Conservation (phyloP, 805 yeast genomes). For the Clavispora fructus region DNA sequence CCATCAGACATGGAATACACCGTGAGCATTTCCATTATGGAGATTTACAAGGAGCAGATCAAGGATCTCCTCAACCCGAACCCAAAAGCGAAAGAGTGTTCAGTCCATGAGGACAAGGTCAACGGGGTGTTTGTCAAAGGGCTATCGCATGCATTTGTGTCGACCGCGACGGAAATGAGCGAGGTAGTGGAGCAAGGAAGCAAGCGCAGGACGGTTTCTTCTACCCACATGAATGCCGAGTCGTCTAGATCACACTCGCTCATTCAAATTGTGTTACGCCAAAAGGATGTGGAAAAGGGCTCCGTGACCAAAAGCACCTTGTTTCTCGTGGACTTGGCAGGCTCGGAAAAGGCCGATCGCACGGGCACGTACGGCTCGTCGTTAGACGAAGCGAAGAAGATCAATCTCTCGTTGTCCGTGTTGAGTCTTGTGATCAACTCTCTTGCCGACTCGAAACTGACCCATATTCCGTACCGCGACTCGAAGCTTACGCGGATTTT, state of each 20-base stretch:
- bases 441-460: conserved; percentile 61
- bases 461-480: conserved; percentile 71
- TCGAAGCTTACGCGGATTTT: conserved; percentile 73
- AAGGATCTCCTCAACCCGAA: conserved; percentile 55
- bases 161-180: conserved; percentile 53
- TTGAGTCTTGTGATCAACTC: conserved; percentile 79
- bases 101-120: conserved; percentile 57
- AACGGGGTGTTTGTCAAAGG: conserved; percentile 70
- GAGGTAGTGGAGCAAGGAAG: conserved; percentile 56
- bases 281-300: conserved; percentile 51
- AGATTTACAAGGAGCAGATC: conserved; percentile 74
- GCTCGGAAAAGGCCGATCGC: conserved; percentile 74
- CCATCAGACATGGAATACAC: conserved; percentile 54
- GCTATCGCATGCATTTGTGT: conserved; percentile 57
- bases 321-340: conserved; percentile 80
- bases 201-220: conserved; percentile 47
- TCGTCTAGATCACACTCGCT: conserved; percentile 81
- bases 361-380: conserved; percentile 74
- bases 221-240: conserved; percentile 67
- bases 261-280: conserved; percentile 63
- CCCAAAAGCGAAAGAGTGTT: conserved; percentile 25
- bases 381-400: conserved; percentile 78
- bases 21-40: conserved; percentile 70
- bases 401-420: conserved; percentile 71
- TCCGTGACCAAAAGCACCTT: conserved; percentile 57